These are phyloP conservation scores for Benincasa hispida DNA, from an alignment of 306 rosid genomes.

Conservation along the genomic window DNA sequence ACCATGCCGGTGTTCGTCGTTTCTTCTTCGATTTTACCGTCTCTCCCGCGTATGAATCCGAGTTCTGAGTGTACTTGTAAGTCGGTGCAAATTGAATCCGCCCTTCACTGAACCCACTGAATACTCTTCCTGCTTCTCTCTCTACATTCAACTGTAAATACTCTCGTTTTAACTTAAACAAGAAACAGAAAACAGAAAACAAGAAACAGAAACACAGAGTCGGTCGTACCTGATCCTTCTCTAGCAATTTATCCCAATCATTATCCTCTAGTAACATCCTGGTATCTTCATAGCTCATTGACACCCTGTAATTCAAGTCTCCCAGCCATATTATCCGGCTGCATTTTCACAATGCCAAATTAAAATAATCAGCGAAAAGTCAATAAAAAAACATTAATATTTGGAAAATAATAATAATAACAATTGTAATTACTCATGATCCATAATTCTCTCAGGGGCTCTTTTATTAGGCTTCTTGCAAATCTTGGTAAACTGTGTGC, in stretches of 20 bases:
- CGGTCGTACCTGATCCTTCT: conserved; percentile 59
- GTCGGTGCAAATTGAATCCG: conserved; percentile 63
- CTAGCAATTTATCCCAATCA: conserved; percentile 72
- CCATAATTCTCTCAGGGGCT: conserved; percentile 62
- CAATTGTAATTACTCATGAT: conserved; percentile 48
- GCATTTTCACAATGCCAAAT: neutral
- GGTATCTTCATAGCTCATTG: conserved; percentile 78
- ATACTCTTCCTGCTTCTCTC: conserved; percentile 68
- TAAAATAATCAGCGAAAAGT: neutral
- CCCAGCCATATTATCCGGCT: conserved; percentile 92
- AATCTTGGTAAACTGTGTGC: conserved; percentile 57
- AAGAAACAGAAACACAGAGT: too few species aligned
- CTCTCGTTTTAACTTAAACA: neutral
- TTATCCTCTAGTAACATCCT: conserved; percentile 53
- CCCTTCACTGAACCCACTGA: conserved; percentile 62
- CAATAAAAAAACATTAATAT: neutral
- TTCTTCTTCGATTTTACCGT: conserved; percentile 69
- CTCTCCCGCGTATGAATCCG: conserved; percentile 81
- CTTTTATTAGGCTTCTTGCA: conserved; percentile 49
- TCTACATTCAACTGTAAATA: conserved; percentile 45
- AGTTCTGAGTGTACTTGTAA: conserved; percentile 70
- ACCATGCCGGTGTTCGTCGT: conserved; percentile 87
- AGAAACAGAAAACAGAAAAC: neutral
- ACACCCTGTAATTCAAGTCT: conserved; percentile 79
- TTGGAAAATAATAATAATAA: too few species aligned